Conservation (phyloP, 371 early-diverging fungal genomes). For the Mortierella sp. region DNA sequence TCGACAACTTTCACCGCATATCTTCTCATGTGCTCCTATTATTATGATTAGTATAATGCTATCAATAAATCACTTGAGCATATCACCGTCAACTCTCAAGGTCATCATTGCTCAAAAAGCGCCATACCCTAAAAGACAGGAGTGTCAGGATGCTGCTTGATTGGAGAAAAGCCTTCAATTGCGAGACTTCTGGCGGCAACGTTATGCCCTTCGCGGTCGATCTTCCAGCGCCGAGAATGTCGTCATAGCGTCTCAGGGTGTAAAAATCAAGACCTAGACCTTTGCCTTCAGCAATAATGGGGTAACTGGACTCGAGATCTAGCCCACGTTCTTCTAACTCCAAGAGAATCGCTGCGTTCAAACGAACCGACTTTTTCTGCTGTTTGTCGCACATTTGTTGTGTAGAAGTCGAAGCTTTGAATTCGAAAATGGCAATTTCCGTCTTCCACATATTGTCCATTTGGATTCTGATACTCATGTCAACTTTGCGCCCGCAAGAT, state of each 20-base stretch:
- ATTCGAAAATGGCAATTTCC: conserved; percentile 14
- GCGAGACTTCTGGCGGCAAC: conserved; percentile 5
- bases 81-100: no score
- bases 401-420: conserved; percentile 10
- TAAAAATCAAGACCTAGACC: conserved; percentile 16
- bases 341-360: conserved; percentile 15
- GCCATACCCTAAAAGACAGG: conserved; percentile 12
- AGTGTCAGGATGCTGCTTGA: conserved; percentile 10
- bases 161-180: conserved; percentile 14
- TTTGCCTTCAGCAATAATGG: conserved; percentile 13
- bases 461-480: conserved; percentile 19
- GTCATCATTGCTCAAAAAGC: no score
- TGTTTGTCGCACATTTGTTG: conserved; percentile 1
- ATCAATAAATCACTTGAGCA: no score
- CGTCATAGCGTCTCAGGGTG: conserved; percentile 10
- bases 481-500: conserved; percentile 25
- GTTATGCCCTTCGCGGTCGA: conserved; percentile 14
- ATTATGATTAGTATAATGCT: no score
- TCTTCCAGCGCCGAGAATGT: conserved; percentile 15
- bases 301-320: conserved; percentile 9
- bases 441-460: conserved; percentile 10
- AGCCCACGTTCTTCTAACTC: conserved; percentile 9
- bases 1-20: conserved; percentile 3
- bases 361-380: conserved; percentile 12
- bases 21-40: conserved; percentile 7